Base-by-base conservation (phyloP, 805 yeast species). In the Yarrowia osloensis region DNA sequence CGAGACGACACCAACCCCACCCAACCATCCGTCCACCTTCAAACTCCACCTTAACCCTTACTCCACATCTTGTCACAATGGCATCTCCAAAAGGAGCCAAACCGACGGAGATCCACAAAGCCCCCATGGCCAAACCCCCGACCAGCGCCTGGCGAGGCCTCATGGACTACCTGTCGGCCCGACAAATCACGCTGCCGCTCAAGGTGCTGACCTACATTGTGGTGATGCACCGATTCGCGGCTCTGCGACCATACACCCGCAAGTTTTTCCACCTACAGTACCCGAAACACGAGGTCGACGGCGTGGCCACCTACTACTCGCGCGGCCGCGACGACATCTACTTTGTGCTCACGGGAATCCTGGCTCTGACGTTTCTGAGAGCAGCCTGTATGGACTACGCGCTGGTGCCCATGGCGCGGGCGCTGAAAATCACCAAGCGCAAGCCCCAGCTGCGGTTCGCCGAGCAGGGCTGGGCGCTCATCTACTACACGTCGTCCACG, bases 401-500 rank as follows among this genome's bases (percentile, higher is more conserved):
- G 11, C 81, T 89, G 59, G 80, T 78, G 66, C 91, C 93, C 21
- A 72, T 86, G 57, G 91, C 91, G 33, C 28, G 57, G 13, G 33
- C 65, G 17, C 57, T 66, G 55, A 79, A 83, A 26, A 85, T 89
- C 59, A 76, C 76, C 44, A 77, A 81, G 2, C 75, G 74, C 17
- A 87, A 86, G 71, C 84, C 88, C 0, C 79, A 81, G 24, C 84
- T 84, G 67, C 82, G 97, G 68, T 91, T 90, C 74, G 89, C 91
- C 67, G 97, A 91, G 77, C 97, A 91, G 79, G 87, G 91, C 62
- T 92, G 97, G 97, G 80, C 85, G 37, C 75, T 85, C 19, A 72
- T 84, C 7, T 90, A 89, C 75, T 90, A 86, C 78, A 71, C 82
- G 7, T 71, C 77, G 12, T 83, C 90, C 11, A 86, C 87, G 74